phyloP scores from a whole-genome alignment of 495 filamentous ascomycete species.

The Evernia prunastri region DNA sequence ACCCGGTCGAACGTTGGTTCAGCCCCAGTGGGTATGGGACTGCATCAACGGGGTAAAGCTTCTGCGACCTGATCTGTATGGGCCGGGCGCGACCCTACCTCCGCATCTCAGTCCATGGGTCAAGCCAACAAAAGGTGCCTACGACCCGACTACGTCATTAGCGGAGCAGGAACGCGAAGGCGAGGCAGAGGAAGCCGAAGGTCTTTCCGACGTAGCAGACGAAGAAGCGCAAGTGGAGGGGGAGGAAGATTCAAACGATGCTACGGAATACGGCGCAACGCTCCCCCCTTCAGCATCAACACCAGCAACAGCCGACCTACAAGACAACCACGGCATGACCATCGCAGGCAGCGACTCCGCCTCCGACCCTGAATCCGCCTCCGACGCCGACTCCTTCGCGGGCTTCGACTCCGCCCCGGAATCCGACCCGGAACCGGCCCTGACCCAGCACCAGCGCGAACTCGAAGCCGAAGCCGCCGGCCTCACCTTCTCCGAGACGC shows the following conservation, averaged over 20 bases:
- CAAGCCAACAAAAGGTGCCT: constrained; percentile 71
- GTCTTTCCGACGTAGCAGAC: constrained; percentile 54
- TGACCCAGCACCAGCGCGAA: constrained; percentile 69
- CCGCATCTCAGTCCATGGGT: constrained; percentile 97
- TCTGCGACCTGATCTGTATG: constrained; percentile 80
- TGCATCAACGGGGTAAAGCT: constrained; percentile 84
- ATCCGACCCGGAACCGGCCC: constrained; percentile 46
- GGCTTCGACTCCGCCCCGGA: constrained; percentile 46
- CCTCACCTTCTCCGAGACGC: constrained; percentile 40
- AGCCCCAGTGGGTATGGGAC: constrained; percentile 99
- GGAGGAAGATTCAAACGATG: constrained; percentile 50
- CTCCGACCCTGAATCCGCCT: constrained; percentile 33
- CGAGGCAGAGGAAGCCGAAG: constrained; percentile 65
- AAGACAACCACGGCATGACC: constrained; percentile 54
- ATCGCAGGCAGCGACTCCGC: constrained; percentile 48
- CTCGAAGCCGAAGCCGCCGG: constrained; percentile 81
- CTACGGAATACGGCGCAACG: constrained; percentile 43
- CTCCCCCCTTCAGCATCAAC: constrained; percentile 35
- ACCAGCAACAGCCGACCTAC: constrained; percentile 26
- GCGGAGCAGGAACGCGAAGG: constrained; percentile 72
- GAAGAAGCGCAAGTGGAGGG: constrained; percentile 37
- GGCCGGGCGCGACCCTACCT: constrained; percentile 79
- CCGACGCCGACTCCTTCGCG: constrained; percentile 38
- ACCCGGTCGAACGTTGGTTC: constrained; percentile 82
- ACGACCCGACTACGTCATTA: constrained; percentile 78